Percentiles rank a stretch among this genome's conserved stretches.
These are phyloP conservation scores for Polytrichum formosum DNA, from an alignment of 225 moss, liverwort and hornwort genomes.

Conservation along the genomic window DNA sequence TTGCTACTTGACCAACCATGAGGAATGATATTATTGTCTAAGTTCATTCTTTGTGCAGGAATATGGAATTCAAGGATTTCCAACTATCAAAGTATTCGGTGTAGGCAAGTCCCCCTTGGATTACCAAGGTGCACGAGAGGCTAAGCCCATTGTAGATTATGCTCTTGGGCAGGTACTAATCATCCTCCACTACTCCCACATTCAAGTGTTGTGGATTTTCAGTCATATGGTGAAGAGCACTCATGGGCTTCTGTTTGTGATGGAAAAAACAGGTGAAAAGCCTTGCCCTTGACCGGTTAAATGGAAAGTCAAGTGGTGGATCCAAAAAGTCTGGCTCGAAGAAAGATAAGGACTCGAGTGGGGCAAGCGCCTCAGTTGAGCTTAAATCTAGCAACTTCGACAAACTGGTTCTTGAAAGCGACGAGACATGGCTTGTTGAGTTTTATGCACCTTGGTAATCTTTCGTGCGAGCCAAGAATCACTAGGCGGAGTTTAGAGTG, in stretches of 20 bases:
- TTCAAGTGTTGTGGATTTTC: neutral
- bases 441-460: constrained; percentile 93
- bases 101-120: constrained; percentile 73
- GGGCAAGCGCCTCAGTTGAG: constrained; percentile 60
- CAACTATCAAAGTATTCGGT: constrained; percentile 90
- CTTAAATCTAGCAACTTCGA: constrained; percentile 79
- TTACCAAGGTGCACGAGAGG: constrained; percentile 91
- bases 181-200: neutral
- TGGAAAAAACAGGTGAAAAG: constrained; percentile 63
- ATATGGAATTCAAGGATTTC: constrained; percentile 93
- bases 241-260: constrained; percentile 19
- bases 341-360: constrained; percentile 46
- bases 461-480: neutral
- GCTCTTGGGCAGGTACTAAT: constrained; percentile 69
- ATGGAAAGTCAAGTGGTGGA: constrained; percentile 40
- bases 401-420: constrained; percentile 71
- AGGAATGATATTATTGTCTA: neutral
- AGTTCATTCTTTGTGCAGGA: constrained; percentile 43
- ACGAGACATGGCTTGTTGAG: constrained; percentile 92
- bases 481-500: neutral
- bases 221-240: neutral
- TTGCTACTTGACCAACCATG: too few species aligned
- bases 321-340: constrained; percentile 69
- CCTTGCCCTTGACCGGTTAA: constrained; percentile 66
- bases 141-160: constrained; percentile 82